Evolutionary conservation across 495 filamentous ascomycete genomes (phyloP).

Genomic region (Alectoria sarmentosa): DNA sequence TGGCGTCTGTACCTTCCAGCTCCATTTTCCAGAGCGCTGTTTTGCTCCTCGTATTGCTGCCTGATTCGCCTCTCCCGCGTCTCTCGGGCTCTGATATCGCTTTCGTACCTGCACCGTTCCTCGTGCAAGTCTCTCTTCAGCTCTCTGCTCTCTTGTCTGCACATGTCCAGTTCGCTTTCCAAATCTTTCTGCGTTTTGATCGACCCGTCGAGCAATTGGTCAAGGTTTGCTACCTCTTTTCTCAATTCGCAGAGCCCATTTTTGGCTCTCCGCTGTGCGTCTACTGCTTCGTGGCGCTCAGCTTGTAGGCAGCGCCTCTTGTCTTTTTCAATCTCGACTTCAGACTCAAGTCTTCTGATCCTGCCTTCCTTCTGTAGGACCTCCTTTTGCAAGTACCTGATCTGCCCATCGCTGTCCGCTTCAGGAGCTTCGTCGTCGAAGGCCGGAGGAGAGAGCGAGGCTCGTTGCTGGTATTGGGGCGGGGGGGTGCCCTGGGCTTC

Average conservation of each 20-base stretch:
- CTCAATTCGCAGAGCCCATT: background rate
- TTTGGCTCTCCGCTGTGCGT: background rate
- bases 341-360: background rate
- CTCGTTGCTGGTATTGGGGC: background rate
- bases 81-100: background rate
- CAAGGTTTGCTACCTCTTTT: background rate
- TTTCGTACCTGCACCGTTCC: background rate
- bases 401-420: background rate
- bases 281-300: background rate
- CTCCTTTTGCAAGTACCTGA: background rate
- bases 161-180: background rate
- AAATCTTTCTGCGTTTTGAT: background rate
- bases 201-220: background rate
- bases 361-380: background rate
- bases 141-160: background rate
- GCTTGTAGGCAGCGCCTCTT: background rate
- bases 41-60: background rate
- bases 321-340: background rate
- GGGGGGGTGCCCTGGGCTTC: background rate
- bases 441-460: background rate
- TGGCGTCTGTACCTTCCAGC: background rate
- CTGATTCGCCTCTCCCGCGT: background rate
- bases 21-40: too few relatives aligned
- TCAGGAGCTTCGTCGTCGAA: background rate
- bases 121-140: background rate